Evolutionary conservation across 176 grass and related monocot genomes (phyloP).

Genomic region (Musa beccarii): DNA sequence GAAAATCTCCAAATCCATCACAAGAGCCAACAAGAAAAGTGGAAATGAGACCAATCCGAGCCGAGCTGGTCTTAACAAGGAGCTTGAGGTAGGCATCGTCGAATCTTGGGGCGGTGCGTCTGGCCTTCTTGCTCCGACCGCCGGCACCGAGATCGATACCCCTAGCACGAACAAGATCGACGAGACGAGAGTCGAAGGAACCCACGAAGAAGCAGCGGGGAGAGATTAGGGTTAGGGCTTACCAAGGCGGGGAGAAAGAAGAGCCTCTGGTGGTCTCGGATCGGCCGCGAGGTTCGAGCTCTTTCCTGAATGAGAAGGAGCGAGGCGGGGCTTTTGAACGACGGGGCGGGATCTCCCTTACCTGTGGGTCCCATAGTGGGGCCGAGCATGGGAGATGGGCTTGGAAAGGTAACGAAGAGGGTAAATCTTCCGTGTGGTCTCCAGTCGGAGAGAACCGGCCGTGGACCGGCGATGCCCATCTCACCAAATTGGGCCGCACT

Average conservation of each 20-base stretch:
- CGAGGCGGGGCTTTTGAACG: no score
- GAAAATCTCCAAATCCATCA: neutral
- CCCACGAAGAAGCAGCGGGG: neutral
- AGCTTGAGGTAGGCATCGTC: conserved; percentile 17
- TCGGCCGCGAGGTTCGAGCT: neutral
- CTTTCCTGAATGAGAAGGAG: no score
- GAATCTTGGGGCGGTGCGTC: neutral
- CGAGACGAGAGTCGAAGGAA: neutral
- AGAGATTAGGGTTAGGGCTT: neutral
- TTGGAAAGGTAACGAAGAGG: no score
- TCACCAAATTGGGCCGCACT: no score
- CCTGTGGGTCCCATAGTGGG: no score
- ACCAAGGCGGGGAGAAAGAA: neutral
- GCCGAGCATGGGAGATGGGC: no score
- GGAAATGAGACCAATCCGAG: neutral
- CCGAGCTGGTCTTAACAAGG: neutral
- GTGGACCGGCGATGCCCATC: no score
- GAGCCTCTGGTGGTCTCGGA: neutral
- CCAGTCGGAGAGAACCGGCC: no score
- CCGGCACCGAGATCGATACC: conserved; percentile 16
- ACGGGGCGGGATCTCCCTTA: no score
- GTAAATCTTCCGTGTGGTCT: no score
- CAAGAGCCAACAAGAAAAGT: neutral
- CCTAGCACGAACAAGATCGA: neutral
- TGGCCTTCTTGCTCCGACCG: conserved; percentile 16